Conservation (phyloP, 768 basidiomycete genomes). For the Sarcodon aspratus region DNA sequence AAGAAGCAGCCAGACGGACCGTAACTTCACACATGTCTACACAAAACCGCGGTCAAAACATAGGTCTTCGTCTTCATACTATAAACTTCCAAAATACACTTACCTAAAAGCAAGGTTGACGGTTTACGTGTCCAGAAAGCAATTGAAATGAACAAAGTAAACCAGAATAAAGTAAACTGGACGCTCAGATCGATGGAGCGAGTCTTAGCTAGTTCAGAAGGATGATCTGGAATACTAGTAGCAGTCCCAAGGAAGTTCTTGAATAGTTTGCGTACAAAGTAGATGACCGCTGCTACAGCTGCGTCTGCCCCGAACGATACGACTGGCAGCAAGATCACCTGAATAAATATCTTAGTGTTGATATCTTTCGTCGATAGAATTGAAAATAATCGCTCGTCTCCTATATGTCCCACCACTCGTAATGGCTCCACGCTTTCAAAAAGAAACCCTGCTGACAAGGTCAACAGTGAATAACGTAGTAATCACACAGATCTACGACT, state of each 20-base stretch:
- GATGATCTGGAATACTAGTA: conserved; percentile 30
- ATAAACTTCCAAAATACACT: conserved; percentile 4
- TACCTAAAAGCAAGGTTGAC: conserved; percentile 58
- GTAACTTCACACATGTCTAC: conserved; percentile 65
- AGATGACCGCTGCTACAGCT: conserved; percentile 34
- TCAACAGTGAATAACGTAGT: conserved; percentile 41
- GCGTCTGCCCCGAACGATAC: conserved; percentile 63
- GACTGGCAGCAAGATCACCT: conserved; percentile 57
- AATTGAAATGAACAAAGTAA: conserved; percentile 57
- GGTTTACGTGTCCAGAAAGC: conserved; percentile 59
- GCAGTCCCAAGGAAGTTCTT: conserved; percentile 28
- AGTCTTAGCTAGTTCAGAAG: conserved; percentile 47
- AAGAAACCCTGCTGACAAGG: conserved; percentile 61
- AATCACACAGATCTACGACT: conserved; percentile 48
- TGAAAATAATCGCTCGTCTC: conserved; percentile 34
- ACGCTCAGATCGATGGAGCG: conserved; percentile 69
- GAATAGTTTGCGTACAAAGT: conserved; percentile 23
- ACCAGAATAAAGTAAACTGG: conserved; percentile 73
- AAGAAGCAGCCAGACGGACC: conserved; percentile 51
- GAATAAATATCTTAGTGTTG: background rate
- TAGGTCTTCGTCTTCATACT: too few relatives aligned
- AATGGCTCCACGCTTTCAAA: conserved; percentile 55
- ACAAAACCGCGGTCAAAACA: background rate
- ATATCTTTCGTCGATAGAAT: background rate
- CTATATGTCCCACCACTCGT: conserved; percentile 27